Percentiles rank a stretch among this genome's conserved stretches.
phyloP scores from a whole-genome alignment of 2,329 filamentous ascomycete genomes.

The Claviceps spartinae region DNA sequence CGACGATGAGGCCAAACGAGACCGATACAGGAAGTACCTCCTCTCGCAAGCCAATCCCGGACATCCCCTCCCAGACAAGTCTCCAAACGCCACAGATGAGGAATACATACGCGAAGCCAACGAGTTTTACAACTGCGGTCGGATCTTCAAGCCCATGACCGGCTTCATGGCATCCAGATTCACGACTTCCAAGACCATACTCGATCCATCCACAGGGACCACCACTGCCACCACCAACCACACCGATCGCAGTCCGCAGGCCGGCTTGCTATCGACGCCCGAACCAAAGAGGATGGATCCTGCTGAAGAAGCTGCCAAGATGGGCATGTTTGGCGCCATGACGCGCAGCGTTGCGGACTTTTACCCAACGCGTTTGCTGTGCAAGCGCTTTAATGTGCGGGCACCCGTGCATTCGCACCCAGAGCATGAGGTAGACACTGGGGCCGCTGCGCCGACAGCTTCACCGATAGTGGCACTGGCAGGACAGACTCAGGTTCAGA shows the following conservation, averaged over 20 bases:
- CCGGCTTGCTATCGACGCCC: conserved; percentile 17
- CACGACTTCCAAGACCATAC: conserved; percentile 50
- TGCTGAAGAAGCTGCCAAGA: conserved; percentile 69
- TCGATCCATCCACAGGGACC: conserved; percentile 12
- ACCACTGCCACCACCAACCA: not conserved
- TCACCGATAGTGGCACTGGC: not conserved
- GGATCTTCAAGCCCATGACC: conserved; percentile 81
- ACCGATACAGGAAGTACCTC: conserved; percentile 71
- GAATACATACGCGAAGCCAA: conserved; percentile 70
- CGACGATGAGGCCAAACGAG: conserved; percentile 65
- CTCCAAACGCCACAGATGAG: conserved; percentile 36
- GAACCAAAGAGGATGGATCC: conserved; percentile 42
- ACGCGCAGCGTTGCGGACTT: conserved; percentile 63
- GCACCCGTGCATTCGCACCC: conserved; percentile 55
- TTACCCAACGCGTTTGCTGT: conserved; percentile 71
- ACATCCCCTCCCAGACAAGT: conserved; percentile 36
- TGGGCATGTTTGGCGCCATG: conserved; percentile 88
- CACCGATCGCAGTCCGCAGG: conserved; percentile 4
- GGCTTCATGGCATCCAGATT: conserved; percentile 90
- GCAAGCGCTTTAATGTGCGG: conserved; percentile 85
- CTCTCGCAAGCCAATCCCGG: conserved; percentile 48
- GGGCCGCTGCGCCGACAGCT: not conserved
- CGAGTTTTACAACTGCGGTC: conserved; percentile 54
- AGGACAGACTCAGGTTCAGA: not conserved
- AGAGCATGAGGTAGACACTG: conserved; percentile 26